Conservation (phyloP, 2,329 filamentous ascomycete species). For the Talaromyces sp. region DNA sequence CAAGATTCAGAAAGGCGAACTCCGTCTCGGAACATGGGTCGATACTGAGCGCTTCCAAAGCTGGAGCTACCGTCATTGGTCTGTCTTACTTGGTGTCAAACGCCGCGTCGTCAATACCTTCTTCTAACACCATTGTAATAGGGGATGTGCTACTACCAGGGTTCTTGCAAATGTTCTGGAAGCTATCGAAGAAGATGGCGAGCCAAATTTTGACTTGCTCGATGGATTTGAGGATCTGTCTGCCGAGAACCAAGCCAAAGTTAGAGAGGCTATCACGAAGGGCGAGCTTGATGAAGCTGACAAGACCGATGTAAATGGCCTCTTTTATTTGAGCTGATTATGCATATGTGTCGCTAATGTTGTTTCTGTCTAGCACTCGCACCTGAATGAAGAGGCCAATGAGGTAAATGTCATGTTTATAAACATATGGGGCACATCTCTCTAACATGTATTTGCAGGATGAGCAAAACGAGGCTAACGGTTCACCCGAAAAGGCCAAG, state of each 20-base stretch:
- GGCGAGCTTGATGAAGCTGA: constrained; percentile 82
- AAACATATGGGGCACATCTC: constrained; percentile 44
- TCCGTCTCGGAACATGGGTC: constrained; percentile 74
- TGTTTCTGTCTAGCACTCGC: background rate
- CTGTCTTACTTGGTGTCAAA: constrained; percentile 28
- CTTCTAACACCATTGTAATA: constrained; percentile 36
- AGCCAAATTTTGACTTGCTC: constrained; percentile 61
- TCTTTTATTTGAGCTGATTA: background rate
- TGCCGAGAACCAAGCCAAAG: constrained; percentile 66
- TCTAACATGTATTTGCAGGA: constrained; percentile 63
- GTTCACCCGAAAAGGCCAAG: constrained; percentile 20
- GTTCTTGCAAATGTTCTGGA: constrained; percentile 63
- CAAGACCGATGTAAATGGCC: constrained; percentile 73
- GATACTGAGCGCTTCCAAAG: constrained; percentile 57
- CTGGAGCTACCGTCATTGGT: constrained; percentile 88
- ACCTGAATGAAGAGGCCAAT: constrained; percentile 61
- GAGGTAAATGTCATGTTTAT: background rate
- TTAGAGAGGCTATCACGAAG: constrained; percentile 66
- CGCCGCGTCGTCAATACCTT: background rate
- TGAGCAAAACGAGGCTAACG: constrained; percentile 34
- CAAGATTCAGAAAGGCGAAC: constrained; percentile 75
- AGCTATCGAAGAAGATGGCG: constrained; percentile 41
- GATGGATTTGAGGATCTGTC: constrained; percentile 79
- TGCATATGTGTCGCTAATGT: constrained; percentile 1
- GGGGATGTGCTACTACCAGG: constrained; percentile 83